These are phyloP conservation scores for Xylariaceae sp. DNA, from an alignment of 2,329 filamentous ascomycete genomes.

Conservation along the genomic window DNA sequence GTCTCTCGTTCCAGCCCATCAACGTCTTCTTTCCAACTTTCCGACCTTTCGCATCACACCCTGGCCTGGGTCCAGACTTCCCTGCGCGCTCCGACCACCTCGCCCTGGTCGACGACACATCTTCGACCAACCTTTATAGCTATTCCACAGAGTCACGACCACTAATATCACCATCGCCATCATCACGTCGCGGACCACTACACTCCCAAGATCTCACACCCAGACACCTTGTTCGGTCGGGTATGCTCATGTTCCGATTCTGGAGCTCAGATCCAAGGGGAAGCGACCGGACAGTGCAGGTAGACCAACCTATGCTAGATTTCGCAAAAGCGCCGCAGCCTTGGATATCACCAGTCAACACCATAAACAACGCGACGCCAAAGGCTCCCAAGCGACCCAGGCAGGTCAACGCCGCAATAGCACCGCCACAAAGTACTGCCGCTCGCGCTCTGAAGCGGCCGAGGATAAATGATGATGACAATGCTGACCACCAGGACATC, in stretches of 20 bases:
- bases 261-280: slow-evolving; percentile 56
- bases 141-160: slow-evolving; percentile 1
- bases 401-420: slow-evolving; percentile 30
- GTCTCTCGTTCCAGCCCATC: too few species aligned
- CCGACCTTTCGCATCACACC: slow-evolving; percentile 6
- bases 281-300: slow-evolving; percentile 47
- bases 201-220: slow-evolving; percentile 18
- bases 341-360: slow-evolving; percentile 26
- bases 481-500: slow-evolving; percentile 16
- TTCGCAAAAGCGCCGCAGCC: slow-evolving; percentile 29
- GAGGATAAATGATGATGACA: slow-evolving; percentile 31
- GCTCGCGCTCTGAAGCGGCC: slow-evolving; percentile 38
- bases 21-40: slow-evolving; percentile 14
- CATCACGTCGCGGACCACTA: slow-evolving; percentile 1
- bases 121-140: background rate
- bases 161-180: slow-evolving; percentile 2
- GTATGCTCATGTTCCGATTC: slow-evolving; percentile 58
- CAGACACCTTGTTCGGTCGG: slow-evolving; percentile 10
- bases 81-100: slow-evolving; percentile 19
- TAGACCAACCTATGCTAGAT: slow-evolving; percentile 36
- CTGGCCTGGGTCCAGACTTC: slow-evolving; percentile 10
- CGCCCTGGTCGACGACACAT: slow-evolving; percentile 3
- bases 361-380: slow-evolving; percentile 20
- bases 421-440: slow-evolving; percentile 19
- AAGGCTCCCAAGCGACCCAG: slow-evolving; percentile 26